Evolutionary conservation across 75 land plant genomes (phyloP), one percentile per base, ranked within the genome.

Genomic region (Ceratopteris richardii): DNA sequence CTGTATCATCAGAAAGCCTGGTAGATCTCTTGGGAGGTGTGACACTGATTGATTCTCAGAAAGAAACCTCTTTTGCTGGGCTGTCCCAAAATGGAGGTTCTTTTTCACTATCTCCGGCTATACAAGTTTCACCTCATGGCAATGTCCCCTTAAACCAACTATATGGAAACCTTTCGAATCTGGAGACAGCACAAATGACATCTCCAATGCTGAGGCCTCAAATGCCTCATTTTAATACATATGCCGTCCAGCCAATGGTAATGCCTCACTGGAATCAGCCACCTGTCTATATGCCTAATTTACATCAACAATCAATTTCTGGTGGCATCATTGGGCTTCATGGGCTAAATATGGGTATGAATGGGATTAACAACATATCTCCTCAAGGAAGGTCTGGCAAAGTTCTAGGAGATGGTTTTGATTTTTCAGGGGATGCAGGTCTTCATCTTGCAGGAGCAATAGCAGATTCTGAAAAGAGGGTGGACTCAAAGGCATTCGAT

Each of bases 401-500:
- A 24, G 44, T 43, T 4, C 47, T 42, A 18, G 58, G 66, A 36
- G 57, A 69, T 62, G 58, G 57, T 0, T 69, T 69, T 46, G 71
- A 69, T 56, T 69, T 69, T 47, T 69, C 71, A 22, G 61, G 46
- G 4, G 22, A 63, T 55, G 57, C 66, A 20, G 51, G 29, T 6
- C 33, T 65, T 20, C 51, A 53, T 5, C 62, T 42, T 40, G 12
- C 66, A n/a, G 50, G 62, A 16, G 36, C 44, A 17, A 9, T 33
- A 33, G 37, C 37, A 33, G 71, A 69, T 29, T 54, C n/a, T 54
- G 37, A 44, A 3, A 69, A 54, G 21, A 62, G 51, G 40, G 71
- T 62, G 64, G 66, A 69, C 29, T 61, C 71, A 18, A 69, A 69
- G 29, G 71, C 71, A 16, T 69, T 69, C 42, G 71, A 69, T 40